Percentiles rank a stretch among this genome's conserved stretches.
Conservation (phyloP, 495 filamentous ascomycete species). For the Aspergillus nanangensis region DNA sequence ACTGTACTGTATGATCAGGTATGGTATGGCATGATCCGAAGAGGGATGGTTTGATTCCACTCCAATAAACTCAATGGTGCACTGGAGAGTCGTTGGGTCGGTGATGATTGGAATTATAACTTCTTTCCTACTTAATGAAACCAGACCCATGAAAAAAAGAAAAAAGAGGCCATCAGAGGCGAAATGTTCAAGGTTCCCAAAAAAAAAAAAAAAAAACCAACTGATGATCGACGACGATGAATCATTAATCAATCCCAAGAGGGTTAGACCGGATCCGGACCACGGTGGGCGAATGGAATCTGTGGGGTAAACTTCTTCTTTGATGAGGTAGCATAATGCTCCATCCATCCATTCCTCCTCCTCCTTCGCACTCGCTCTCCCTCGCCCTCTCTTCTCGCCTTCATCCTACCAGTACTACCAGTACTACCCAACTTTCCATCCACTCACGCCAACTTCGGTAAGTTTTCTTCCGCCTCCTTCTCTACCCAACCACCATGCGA, state of each 20-base stretch:
- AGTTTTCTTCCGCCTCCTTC: not conserved
- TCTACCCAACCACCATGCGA: not conserved
- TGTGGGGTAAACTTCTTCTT: constrained; percentile 16
- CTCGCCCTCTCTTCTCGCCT: constrained; percentile 11
- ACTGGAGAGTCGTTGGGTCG: no score
- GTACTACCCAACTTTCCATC: constrained; percentile 2
- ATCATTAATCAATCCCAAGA: constrained; percentile 7
- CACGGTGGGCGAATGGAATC: constrained; percentile 10
- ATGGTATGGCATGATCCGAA: no score
- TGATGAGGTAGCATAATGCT: not conserved
- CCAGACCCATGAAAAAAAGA: no score
- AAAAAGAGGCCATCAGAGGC: no score
- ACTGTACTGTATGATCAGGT: no score
- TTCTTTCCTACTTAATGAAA: no score
- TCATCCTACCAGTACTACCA: constrained; percentile 2
- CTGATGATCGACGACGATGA: constrained; percentile 2
- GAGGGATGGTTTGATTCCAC: no score
- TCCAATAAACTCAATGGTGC: no score
- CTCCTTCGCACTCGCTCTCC: not conserved
- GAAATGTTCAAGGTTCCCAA: no score
- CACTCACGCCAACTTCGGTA: not conserved
- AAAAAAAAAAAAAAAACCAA: no score
- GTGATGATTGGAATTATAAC: no score
- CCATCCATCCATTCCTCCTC: not conserved
- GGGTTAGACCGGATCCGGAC: constrained; percentile 16